Evolutionary conservation across 1,284 basidiomycete species (phyloP), one percentile per base, ranked within the genome.

Genomic region (Kalmanozyma brasiliensis): DNA sequence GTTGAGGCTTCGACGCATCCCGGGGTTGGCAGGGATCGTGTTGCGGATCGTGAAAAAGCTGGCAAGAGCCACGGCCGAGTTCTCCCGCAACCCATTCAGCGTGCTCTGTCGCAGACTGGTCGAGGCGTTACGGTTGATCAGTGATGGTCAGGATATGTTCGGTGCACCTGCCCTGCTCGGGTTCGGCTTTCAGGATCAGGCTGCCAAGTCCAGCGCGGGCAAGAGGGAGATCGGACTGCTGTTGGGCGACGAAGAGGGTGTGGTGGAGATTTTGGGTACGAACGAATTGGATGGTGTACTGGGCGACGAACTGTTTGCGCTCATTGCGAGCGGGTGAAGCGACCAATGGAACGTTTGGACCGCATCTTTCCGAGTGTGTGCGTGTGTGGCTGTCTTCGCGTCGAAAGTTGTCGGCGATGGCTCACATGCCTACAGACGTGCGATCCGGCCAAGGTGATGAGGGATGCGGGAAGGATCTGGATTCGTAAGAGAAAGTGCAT

Each of bases 91-190:
- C 64, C 80, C 83, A 61, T 92, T 90, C 77, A 79, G 85, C 47
- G 86, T 89, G 34, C 87, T 89, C 45, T 87, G 89, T 45, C 87
- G 91, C 37, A 86, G 94, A 62, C 87, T 91, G 26, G 86, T 93
- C 41, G 93, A 96, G 83, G 88, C 89, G 0, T 85, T 96, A 83
- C 91, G 91, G 76, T 84, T 94, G 42, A 84, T 98, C 52, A 92
- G 93, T 79, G 91, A 91, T 60, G 88, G 86, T 4, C 86, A 86
- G 67, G 91, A 93, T 77, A 85, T 88, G 46, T 90, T 91, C 75
- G 89, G 91, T 77, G 86, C 86, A 4, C 85, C 87, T 6, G 60
- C 75, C 8, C 49, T 78, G 36, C 56, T 78, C 10, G 76, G 76
- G 13, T 74, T 80, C 20, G 71, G 72, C 7, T 58, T 66, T 34